Conservation (phyloP, 1,139 yeast species). For the Spencermartinsiella ligniputridi region DNA sequence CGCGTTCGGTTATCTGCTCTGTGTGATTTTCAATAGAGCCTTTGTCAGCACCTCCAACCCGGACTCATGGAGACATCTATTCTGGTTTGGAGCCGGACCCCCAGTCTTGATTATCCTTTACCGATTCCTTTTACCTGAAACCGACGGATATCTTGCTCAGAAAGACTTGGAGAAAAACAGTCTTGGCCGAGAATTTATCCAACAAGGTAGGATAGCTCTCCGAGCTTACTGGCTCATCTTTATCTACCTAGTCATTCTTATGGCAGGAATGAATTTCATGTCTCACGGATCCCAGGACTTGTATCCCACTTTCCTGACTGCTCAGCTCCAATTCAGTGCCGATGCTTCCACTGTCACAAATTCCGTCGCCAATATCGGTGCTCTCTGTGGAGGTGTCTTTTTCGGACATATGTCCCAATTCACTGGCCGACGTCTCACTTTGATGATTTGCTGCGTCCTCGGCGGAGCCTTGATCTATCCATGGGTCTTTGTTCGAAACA, state of each 20-base stretch:
- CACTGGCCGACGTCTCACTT: constrained; percentile 55
- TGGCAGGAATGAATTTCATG: constrained; percentile 65
- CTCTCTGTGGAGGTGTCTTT: constrained; percentile 58
- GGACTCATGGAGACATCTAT: constrained; percentile 69
- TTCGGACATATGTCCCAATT: constrained; percentile 60
- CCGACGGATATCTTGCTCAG: constrained; percentile 47
- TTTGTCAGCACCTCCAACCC: constrained; percentile 43
- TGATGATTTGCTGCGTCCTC: constrained; percentile 54
- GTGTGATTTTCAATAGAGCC: constrained; percentile 61
- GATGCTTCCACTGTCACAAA: constrained; percentile 62
- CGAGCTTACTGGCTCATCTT: constrained; percentile 38
- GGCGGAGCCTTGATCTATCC: constrained; percentile 70
- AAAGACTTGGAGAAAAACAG: constrained; percentile 24
- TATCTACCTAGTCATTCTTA: constrained; percentile 49
- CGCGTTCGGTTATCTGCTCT: constrained; percentile 63
- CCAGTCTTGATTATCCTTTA: constrained; percentile 53
- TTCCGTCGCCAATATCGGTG: constrained; percentile 67
- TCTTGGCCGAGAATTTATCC: constrained; percentile 23
- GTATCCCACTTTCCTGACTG: constrained; percentile 59
- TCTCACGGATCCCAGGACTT: constrained; percentile 74
- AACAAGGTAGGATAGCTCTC: constrained; percentile 28
- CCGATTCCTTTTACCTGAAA: constrained; percentile 56
- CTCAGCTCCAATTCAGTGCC: constrained; percentile 47
- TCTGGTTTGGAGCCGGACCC: constrained; percentile 77
- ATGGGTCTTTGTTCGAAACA: constrained; percentile 58